Evolutionary conservation across 2,329 filamentous ascomycete genomes (phyloP).

Genomic region (Teratosphaeria destructans): DNA sequence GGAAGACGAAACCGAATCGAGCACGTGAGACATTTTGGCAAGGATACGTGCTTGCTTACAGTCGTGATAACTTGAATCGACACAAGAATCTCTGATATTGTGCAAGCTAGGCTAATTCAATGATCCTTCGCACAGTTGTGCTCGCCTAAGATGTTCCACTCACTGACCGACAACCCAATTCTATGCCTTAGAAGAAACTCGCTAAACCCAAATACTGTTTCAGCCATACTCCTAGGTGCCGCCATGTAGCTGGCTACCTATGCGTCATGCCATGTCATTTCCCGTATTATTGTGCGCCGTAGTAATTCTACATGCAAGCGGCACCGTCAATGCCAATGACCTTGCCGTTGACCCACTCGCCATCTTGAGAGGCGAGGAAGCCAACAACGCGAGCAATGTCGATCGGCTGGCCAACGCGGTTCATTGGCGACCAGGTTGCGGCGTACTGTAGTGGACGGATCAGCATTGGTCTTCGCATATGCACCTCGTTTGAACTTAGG

Average conservation of each 20-base stretch:
- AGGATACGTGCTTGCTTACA: no score
- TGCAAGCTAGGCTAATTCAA: background rate
- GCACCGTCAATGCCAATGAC: constrained; percentile 39
- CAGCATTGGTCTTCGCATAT: background rate
- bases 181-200: background rate
- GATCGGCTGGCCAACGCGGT: constrained; percentile 56
- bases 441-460: constrained; percentile 39
- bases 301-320: constrained; percentile 28
- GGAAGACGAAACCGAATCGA: no score
- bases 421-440: constrained; percentile 52
- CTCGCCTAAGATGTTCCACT: background rate
- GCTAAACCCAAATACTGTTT: background rate
- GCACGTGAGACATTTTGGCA: no score
- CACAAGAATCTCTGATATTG: no score
- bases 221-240: background rate
- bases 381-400: constrained; percentile 58
- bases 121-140: background rate
- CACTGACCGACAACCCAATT: background rate
- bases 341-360: constrained; percentile 48
- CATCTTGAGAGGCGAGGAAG: constrained; percentile 48
- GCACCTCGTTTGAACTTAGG: background rate
- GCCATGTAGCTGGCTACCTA: background rate
- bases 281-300: background rate
- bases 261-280: background rate
- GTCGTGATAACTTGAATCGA: no score